These are phyloP conservation scores for Syncephalastrum racemosum DNA, from an alignment of 371 early-diverging fungal species.

Conservation along the genomic window DNA sequence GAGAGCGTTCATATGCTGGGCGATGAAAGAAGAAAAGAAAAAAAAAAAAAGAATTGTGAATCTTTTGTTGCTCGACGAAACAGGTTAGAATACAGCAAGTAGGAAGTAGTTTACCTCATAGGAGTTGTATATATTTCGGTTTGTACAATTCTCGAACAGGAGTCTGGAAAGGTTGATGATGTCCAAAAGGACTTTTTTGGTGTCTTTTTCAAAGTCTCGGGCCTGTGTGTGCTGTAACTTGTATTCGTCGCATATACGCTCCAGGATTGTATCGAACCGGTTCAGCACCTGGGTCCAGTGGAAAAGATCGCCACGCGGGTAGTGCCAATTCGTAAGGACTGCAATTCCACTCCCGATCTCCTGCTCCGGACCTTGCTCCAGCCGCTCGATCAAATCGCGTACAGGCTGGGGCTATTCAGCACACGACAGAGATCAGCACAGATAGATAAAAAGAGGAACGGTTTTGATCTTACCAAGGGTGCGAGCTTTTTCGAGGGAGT, in stretches of 20 bases:
- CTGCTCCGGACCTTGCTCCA: constrained; percentile 55
- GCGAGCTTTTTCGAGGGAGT: constrained; percentile 64
- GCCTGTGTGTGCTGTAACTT: constrained; percentile 64
- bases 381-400: constrained; percentile 53
- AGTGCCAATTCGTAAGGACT: constrained; percentile 67
- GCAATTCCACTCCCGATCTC: constrained; percentile 55
- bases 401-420: constrained; percentile 53
- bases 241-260: constrained; percentile 60
- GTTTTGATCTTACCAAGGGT: constrained; percentile 54
- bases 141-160: constrained; percentile 93
- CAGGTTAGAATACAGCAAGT: background rate
- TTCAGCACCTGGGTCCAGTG: constrained; percentile 94
- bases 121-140: constrained; percentile 90
- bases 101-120: constrained; percentile 68
- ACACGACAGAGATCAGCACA: background rate
- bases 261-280: constrained; percentile 86
- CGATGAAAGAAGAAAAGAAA: constrained; percentile 1
- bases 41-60: background rate
- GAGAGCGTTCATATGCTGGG: constrained; percentile 70
- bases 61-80: too few relatives aligned
- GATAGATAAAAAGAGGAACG: background rate
- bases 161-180: constrained; percentile 75
- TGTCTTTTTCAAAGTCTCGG: constrained; percentile 51
- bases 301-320: constrained; percentile 88
- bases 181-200: constrained; percentile 63